These are phyloP conservation scores for Rhizophora mangle DNA, from an alignment of 345 rosid species.

Conservation along the genomic window DNA sequence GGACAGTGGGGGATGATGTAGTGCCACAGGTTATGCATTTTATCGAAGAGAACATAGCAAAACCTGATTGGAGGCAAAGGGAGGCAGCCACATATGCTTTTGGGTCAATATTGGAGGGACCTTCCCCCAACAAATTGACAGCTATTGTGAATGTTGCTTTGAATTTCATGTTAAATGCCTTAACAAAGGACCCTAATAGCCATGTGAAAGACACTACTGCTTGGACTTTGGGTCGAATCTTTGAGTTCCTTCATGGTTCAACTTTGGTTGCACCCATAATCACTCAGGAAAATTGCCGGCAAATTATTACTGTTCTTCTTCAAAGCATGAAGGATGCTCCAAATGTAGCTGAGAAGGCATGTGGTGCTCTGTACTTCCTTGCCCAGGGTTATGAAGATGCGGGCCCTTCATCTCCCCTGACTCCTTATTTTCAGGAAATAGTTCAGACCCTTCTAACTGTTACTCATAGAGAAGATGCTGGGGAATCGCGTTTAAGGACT, in stretches of 20 bases:
- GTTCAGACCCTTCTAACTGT: not conserved
- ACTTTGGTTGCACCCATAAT: not conserved
- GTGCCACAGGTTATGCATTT: conserved; percentile 3
- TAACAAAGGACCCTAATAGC: not conserved
- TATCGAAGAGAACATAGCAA: conserved; percentile 7
- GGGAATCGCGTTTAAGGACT: conserved; percentile 2
- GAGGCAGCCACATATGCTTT: conserved; percentile 13
- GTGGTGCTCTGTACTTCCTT: conserved; percentile 5
- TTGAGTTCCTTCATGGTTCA: conserved; percentile 3
- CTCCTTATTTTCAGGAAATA: not conserved
- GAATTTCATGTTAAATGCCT: not conserved
- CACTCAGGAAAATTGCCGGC: not conserved
- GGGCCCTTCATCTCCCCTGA: not conserved
- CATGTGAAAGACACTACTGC: conserved; percentile 2
- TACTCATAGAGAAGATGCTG: conserved; percentile 2
- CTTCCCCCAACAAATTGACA: conserved; percentile 1
- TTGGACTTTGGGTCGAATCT: not conserved
- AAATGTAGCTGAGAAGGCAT: conserved; percentile 6
- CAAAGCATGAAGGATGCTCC: not conserved
- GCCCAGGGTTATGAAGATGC: conserved; percentile 9
- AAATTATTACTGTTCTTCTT: not conserved
- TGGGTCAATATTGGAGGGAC: conserved; percentile 7
- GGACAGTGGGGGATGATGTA: conserved; percentile 1
- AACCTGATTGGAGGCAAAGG: conserved; percentile 1
- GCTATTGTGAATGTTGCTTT: conserved; percentile 1